phyloP scores from a whole-genome alignment of 2,329 filamentous ascomycete genomes.

The Xylaria sp. region DNA sequence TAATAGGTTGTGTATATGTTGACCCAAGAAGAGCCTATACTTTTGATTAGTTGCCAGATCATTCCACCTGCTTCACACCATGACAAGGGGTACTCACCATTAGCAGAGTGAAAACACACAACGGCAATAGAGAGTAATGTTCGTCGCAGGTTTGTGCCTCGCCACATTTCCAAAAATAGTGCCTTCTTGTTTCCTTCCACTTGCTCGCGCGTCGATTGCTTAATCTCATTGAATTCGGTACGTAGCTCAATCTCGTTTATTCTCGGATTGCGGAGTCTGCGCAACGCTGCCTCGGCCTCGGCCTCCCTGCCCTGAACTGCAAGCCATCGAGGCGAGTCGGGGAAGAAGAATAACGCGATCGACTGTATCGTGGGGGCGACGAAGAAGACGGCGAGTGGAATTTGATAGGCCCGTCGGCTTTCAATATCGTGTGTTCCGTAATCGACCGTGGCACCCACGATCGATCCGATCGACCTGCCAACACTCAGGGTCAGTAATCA shows the following conservation, averaged over 20 bases:
- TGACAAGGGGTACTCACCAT: slow-evolving; percentile 39
- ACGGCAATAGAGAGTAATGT: slow-evolving; percentile 48
- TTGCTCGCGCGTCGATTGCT: slow-evolving; percentile 46
- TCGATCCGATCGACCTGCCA: slow-evolving; percentile 46
- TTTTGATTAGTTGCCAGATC: slow-evolving; percentile 10
- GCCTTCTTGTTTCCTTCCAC: slow-evolving; percentile 43
- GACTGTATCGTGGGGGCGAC: slow-evolving; percentile 48
- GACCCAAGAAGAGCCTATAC: slow-evolving; percentile 47
- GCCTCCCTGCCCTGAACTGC: slow-evolving; percentile 50
- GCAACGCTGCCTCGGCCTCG: slow-evolving; percentile 46
- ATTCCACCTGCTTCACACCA: not conserved
- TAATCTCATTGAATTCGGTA: slow-evolving; percentile 49
- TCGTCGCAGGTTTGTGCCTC: slow-evolving; percentile 46
- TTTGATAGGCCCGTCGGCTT: slow-evolving; percentile 40
- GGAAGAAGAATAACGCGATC: slow-evolving; percentile 49
- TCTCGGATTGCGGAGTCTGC: slow-evolving; percentile 44
- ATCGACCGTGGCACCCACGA: slow-evolving; percentile 49
- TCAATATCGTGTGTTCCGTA: slow-evolving; percentile 44
- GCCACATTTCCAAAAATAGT: slow-evolving; percentile 50
- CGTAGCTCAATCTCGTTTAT: slow-evolving; percentile 46
- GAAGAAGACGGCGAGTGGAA: slow-evolving; percentile 49
- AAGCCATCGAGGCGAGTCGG: slow-evolving; percentile 54
- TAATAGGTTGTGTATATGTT: slow-evolving; percentile 51
- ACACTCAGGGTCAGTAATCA: not conserved
- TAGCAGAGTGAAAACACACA: slow-evolving; percentile 49